phyloP scores from a whole-genome alignment of 371 early-diverging fungal genomes.

The Mucor sp. region DNA sequence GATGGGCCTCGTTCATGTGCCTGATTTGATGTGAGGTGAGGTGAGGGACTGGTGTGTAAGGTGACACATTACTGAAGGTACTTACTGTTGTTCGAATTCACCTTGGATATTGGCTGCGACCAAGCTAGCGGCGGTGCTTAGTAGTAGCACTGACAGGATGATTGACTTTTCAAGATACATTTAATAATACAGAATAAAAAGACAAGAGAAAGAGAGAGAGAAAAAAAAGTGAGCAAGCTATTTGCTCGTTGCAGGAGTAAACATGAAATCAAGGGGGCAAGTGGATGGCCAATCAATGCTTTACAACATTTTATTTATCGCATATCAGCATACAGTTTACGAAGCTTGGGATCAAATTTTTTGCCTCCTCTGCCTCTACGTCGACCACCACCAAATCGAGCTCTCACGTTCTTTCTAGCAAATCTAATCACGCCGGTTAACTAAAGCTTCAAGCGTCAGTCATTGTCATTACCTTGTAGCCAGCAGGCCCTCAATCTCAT shows the following conservation, averaged over 20 bases:
- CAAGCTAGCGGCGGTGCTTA: neutral
- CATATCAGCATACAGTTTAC: constrained; percentile 27
- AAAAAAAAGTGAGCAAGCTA: neutral
- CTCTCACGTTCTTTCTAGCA: constrained; percentile 21
- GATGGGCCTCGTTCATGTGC: constrained; percentile 39
- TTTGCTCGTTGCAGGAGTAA: neutral
- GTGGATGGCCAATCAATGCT: neutral
- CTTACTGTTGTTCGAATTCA: constrained; percentile 21
- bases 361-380: constrained; percentile 18
- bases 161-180: neutral
- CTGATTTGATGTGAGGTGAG: constrained; percentile 9
- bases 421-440: constrained; percentile 9
- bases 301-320: constrained; percentile 14
- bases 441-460: too few species aligned
- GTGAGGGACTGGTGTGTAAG: too few species aligned
- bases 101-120: neutral
- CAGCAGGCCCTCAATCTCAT: constrained; percentile 44
- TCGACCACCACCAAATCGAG: constrained; percentile 11
- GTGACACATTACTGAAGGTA: neutral
- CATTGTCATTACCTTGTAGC: constrained; percentile 38
- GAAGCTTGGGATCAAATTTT: constrained; percentile 22
- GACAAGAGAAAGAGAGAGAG: neutral
- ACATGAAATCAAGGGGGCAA: neutral
- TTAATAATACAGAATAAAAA: neutral
- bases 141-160: neutral